Conservation (phyloP, 257 asterid species). For the Schizonepeta tenuifolia region DNA sequence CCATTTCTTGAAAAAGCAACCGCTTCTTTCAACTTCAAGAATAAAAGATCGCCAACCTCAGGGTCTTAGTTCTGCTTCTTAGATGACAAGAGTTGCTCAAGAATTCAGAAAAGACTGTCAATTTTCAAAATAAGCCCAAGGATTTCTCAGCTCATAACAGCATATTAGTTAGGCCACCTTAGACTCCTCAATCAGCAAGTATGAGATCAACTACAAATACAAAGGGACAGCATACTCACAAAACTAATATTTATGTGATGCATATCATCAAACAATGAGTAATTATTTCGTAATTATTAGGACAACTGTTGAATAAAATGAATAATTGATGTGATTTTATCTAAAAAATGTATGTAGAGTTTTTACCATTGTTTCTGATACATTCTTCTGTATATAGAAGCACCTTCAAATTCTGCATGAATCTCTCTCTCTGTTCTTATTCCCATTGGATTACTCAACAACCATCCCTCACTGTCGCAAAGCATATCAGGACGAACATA, state of each 20-base stretch:
- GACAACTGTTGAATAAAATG: neutral
- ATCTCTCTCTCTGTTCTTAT: conserved; percentile 89
- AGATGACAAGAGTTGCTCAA: no score
- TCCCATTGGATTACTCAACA: conserved; percentile 83
- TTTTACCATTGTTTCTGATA: conserved; percentile 54
- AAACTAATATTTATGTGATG: neutral
- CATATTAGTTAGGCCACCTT: no score
- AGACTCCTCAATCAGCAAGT: conserved; percentile 1
- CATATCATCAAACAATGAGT: neutral
- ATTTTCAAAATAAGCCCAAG: neutral
- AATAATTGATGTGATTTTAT: neutral
- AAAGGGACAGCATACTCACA: neutral
- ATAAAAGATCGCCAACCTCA: conserved; percentile 2
- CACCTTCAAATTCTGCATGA: conserved; percentile 86
- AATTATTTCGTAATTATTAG: neutral
- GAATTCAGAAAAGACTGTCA: no score
- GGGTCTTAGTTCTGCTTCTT: neutral
- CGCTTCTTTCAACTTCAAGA: neutral
- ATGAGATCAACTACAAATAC: conserved; percentile 24
- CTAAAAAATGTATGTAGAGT: neutral
- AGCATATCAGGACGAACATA: conserved; percentile 40
- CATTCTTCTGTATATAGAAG: conserved; percentile 76
- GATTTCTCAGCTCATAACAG: neutral
- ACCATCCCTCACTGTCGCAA: conserved; percentile 80
- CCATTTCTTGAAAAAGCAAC: no score